phyloP scores from a whole-genome alignment of 148 eudicot species.

The Cornus suecica region DNA sequence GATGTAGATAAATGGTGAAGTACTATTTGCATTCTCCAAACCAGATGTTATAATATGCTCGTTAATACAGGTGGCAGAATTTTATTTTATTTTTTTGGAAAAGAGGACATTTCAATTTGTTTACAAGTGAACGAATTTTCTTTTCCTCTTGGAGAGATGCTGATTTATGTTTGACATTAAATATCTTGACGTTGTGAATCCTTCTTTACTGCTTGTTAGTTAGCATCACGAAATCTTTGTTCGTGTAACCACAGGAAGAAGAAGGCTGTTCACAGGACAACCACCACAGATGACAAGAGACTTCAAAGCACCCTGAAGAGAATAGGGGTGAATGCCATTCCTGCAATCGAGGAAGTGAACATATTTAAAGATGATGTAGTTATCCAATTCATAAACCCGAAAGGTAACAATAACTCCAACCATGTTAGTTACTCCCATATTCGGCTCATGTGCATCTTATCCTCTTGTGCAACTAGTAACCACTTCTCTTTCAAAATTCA shows the following conservation, averaged over 20 bases:
- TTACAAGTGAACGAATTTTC: too few relatives aligned
- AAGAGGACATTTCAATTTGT: not conserved
- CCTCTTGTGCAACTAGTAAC: not conserved
- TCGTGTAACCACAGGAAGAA: conserved; percentile 57
- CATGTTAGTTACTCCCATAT: not conserved
- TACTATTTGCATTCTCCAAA: not conserved
- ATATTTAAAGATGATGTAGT: conserved; percentile 85
- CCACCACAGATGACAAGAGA: conserved; percentile 86
- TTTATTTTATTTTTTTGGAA: too few relatives aligned
- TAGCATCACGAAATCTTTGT: not conserved
- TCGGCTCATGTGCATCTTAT: not conserved
- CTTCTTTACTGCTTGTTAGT: not conserved
- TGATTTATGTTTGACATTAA: not conserved
- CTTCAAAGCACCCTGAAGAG: conserved; percentile 87
- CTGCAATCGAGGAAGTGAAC: conserved; percentile 88
- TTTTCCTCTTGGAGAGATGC: too few relatives aligned
- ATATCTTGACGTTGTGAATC: not conserved
- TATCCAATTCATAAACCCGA: conserved; percentile 77
- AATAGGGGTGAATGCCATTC: conserved; percentile 82
- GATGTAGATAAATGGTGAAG: not conserved
- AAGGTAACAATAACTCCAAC: conserved; percentile 38
- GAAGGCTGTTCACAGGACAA: conserved; percentile 94
- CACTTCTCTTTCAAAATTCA: conserved; percentile 28
- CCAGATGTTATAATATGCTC: not conserved
- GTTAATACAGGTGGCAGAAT: not conserved